phyloP scores from a whole-genome alignment of 345 rosid species.

The Raphanus raphanistrum region DNA sequence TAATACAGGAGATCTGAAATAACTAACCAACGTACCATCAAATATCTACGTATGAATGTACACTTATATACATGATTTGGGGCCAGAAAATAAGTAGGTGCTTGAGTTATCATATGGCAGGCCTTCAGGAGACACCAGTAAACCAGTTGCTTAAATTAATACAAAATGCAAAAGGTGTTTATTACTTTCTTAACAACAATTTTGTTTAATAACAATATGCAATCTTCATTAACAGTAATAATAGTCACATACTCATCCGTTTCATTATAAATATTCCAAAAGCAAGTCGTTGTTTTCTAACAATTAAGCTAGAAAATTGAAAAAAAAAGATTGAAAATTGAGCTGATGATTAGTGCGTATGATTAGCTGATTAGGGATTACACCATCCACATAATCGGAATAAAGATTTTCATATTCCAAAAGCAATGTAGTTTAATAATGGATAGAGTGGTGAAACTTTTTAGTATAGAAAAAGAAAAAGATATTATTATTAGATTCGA shows the following conservation, averaged over 20 bases:
- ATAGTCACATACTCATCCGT: not conserved
- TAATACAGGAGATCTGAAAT: not conserved
- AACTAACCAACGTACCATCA: slow-evolving; percentile 12
- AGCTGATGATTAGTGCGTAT: not conserved
- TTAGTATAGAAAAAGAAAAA: not conserved
- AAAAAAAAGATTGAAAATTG: not conserved
- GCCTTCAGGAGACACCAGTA: slow-evolving; percentile 33
- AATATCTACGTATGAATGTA: not conserved
- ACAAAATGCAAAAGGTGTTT: slow-evolving; percentile 13
- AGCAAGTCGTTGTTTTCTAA: not conserved
- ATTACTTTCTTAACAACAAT: not conserved
- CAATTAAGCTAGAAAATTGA: not conserved
- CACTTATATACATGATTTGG: not conserved
- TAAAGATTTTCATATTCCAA: not conserved
- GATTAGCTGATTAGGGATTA: not conserved
- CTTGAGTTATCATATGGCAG: slow-evolving; percentile 16
- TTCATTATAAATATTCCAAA: not conserved
- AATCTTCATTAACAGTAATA: not conserved
- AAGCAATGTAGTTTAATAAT: not conserved
- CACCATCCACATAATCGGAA: not conserved
- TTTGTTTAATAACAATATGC: not conserved
- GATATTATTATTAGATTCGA: not conserved
- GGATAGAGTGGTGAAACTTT: not conserved
- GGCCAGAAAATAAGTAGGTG: not conserved
- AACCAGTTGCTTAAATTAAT: slow-evolving; percentile 2